Evolutionary conservation across 2,329 filamentous ascomycete genomes (phyloP).

Genomic region (Arthroderma uncinatum): DNA sequence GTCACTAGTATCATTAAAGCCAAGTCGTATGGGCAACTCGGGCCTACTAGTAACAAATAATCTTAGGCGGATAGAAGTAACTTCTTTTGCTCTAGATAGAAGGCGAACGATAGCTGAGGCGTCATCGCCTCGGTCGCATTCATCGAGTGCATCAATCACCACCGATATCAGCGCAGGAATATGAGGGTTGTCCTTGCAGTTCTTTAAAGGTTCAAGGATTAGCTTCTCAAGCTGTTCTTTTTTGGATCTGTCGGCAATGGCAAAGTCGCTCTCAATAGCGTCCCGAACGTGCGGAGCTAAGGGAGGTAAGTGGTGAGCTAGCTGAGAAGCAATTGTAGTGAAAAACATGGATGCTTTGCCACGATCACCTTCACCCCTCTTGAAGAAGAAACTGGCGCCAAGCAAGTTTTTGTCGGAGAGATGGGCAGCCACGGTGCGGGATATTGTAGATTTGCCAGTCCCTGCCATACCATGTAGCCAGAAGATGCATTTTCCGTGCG

Average conservation of each 20-base stretch:
- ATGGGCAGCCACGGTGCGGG: slow-evolving; percentile 16
- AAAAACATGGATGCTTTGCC: slow-evolving; percentile 6
- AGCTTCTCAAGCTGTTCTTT: slow-evolving; percentile 19
- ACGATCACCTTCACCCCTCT: slow-evolving; percentile 10
- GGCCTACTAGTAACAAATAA: slow-evolving; percentile 25
- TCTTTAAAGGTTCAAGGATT: slow-evolving; percentile 17
- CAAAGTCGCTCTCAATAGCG: slow-evolving; percentile 18
- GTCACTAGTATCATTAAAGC: slow-evolving; percentile 11
- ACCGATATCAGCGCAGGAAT: too few relatives aligned
- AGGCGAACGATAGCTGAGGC: too few relatives aligned
- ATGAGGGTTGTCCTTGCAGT: not conserved
- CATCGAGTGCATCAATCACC: too few relatives aligned
- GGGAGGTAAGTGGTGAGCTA: not conserved
- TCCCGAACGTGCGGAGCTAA: slow-evolving; percentile 21
- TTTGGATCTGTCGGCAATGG: slow-evolving; percentile 19
- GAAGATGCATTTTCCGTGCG: slow-evolving; percentile 15
- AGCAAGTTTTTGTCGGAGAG: slow-evolving; percentile 8
- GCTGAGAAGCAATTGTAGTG: not conserved
- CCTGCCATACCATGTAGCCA: slow-evolving; percentile 24
- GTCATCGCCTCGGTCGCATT: too few relatives aligned
- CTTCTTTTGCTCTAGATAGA: not conserved
- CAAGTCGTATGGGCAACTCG: slow-evolving; percentile 16
- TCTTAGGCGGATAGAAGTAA: slow-evolving; percentile 15
- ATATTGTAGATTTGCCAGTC: slow-evolving; percentile 22
- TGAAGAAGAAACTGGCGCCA: slow-evolving; percentile 21